phyloP scores from a whole-genome alignment of 2,329 filamentous ascomycete genomes.

The Apiospora pterosperma region DNA sequence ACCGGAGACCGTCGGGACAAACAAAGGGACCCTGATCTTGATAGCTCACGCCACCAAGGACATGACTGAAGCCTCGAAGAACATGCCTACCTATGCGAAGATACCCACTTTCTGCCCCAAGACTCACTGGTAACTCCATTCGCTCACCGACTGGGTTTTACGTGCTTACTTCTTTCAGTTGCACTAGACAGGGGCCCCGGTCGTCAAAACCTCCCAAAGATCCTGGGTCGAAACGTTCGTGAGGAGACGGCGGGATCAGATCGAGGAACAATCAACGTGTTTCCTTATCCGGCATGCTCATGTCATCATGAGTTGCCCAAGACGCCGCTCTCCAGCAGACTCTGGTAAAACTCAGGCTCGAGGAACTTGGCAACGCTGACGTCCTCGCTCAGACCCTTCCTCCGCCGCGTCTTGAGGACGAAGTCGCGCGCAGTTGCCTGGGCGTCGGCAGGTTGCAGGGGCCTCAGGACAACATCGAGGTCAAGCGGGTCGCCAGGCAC shows the following conservation, averaged over 20 bases:
- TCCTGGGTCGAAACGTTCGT: neutral
- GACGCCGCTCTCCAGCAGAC: conserved; percentile 83
- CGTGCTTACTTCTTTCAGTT: neutral
- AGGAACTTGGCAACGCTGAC: conserved; percentile 95
- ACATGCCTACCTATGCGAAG: neutral
- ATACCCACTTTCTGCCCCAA: neutral
- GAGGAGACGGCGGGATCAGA: neutral
- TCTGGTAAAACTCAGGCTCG: conserved; percentile 89
- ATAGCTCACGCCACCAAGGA: neutral
- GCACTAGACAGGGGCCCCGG: neutral
- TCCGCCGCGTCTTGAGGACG: conserved; percentile 87
- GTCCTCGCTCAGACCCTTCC: conserved; percentile 94
- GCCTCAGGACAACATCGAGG: conserved; percentile 74
- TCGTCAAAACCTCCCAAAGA: neutral
- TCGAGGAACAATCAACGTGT: neutral
- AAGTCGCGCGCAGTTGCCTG: conserved; percentile 94
- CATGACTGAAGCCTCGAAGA: neutral
- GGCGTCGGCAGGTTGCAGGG: conserved; percentile 81
- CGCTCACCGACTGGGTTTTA: neutral
- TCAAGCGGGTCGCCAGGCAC: conserved; percentile 95
- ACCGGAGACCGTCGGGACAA: neutral
- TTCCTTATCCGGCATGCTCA: neutral
- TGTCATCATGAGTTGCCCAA: conserved; percentile 41
- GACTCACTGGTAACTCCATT: neutral
- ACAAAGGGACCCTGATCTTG: neutral